phyloP scores from a whole-genome alignment of 2,329 filamentous ascomycete species.

The Alternaria ventricosa region DNA sequence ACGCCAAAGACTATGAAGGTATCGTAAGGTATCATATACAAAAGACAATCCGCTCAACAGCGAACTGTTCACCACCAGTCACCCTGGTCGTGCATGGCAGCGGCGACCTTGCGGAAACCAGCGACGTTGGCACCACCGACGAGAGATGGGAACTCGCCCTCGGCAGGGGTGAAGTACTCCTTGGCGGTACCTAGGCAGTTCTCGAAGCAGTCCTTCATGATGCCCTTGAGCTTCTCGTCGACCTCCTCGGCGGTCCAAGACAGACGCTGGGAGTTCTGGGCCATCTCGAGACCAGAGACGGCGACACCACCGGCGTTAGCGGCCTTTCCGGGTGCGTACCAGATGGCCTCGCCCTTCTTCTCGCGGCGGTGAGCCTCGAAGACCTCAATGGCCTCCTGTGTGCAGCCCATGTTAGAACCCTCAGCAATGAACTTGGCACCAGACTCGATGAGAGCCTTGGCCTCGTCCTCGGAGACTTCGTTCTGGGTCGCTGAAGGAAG shows the following conservation, averaged over 20 bases:
- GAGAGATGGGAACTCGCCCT: constrained; percentile 86
- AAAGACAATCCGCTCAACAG: constrained; percentile 14
- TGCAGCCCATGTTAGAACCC: constrained; percentile 99
- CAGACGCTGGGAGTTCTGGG: constrained; percentile 90
- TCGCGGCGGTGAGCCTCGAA: constrained; percentile 80
- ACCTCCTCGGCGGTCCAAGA: constrained; percentile 90
- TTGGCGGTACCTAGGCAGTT: constrained; percentile 88
- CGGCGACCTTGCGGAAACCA: constrained; percentile 94
- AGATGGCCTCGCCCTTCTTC: constrained; percentile 76
- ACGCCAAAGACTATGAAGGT: constrained; percentile 27
- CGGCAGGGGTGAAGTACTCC: constrained; percentile 79
- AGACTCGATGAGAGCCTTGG: constrained; percentile 75
- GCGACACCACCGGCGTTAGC: constrained; percentile 98
- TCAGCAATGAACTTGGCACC: constrained; percentile 90
- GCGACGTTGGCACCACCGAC: constrained; percentile 97
- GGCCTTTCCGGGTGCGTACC: constrained; percentile 96
- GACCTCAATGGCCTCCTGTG: constrained; percentile 89
- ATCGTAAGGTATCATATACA: constrained; percentile 38
- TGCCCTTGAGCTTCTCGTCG: constrained; percentile 85
- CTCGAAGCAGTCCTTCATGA: constrained; percentile 94
- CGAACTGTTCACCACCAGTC: constrained; percentile 73
- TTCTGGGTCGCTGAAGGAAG: constrained; percentile 97
- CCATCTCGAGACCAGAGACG: constrained; percentile 98
- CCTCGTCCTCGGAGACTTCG: constrained; percentile 93
- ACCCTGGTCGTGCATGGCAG: constrained; percentile 94